Base-by-base conservation (phyloP, 2,329 filamentous ascomycete genomes). In the Macrophomina tecta region DNA sequence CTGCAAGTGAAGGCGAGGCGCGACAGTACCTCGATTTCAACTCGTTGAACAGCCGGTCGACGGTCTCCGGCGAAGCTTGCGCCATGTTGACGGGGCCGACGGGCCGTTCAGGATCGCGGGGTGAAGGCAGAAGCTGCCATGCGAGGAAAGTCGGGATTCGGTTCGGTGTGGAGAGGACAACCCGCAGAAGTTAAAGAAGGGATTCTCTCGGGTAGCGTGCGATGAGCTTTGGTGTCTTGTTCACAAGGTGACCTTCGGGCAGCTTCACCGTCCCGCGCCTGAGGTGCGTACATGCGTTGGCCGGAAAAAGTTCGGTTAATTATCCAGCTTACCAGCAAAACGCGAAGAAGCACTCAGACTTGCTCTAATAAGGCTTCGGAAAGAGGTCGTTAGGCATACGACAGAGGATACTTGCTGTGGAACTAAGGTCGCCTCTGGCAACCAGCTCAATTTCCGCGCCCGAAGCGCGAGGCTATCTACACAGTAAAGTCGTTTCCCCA, bases 41-140 rank as follows among this genome's bases (percentile, higher is more conserved):
- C 74, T 88, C 86, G 68, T 78, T 72, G 72, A 87, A 86, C 71
- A 87, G 82, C 74, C 85, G 82, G 75, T 86, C 84, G 71, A 85
- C 65, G 65, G 65, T 67, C 58, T 67, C 65, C 48, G 65, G 65
- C 65, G 65, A 62, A 55, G 65, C 58, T 67, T 61, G 55, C 64
- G 65, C 65, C 65, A 67, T 67, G 55, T 66, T 66, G 64, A 66
- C 53, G 46, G 64, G 64, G 64, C 53, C 64, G 45, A 55, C 52
- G 51, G 64, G 53, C 64, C 64, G 64, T 61, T 66, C 46, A 66
- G 64, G 52, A 16, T 52, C 46, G 55, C 45, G 55, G 53, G 46
- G 55, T 52, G 53, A 40, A 28, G 56, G 49, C 45, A 67, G 49
- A 38, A 55, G 56, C 48, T 67, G 65, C 65, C 65, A 67, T 67